Percentiles rank a stretch among this genome's conserved stretches.
Evolutionary conservation across 129 eudicot genomes (phyloP).

Genomic region (Tagetes patula): DNA sequence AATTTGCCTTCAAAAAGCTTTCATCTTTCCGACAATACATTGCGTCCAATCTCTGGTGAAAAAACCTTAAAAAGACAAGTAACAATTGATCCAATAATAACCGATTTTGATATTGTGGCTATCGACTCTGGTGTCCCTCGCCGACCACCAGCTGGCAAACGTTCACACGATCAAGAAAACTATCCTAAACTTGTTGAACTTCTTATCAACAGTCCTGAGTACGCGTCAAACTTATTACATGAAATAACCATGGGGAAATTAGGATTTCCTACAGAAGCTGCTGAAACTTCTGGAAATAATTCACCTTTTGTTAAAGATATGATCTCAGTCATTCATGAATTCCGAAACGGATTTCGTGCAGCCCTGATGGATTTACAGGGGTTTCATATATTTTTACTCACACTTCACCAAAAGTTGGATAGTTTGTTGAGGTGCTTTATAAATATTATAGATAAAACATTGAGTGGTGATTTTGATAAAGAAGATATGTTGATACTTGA

Average conservation of each 20-base stretch:
- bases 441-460: constrained; percentile 47
- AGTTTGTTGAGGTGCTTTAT: constrained; percentile 56
- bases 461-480: constrained; percentile 58
- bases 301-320: constrained; percentile 41
- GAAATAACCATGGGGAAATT: constrained; percentile 81
- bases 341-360: constrained; percentile 84
- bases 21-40: constrained; percentile 59
- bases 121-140: constrained; percentile 98
- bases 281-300: constrained; percentile 34
- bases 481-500: constrained; percentile 67
- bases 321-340: constrained; percentile 56
- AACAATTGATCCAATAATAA: constrained; percentile 41
- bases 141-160: constrained; percentile 95
- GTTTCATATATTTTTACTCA: constrained; percentile 83
- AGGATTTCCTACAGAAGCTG: constrained; percentile 54
- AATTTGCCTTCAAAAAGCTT: constrained; percentile 52
- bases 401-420: constrained; percentile 88
- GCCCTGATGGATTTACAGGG: constrained; percentile 92
- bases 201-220: constrained; percentile 77
- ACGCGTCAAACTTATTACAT: constrained; percentile 66
- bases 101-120: constrained; percentile 65
- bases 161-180: constrained; percentile 72
- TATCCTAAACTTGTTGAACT: constrained; percentile 95
- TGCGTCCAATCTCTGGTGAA: constrained; percentile 56
- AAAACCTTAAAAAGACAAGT: constrained; percentile 47